A percentile compares a stretch with the other conserved stretches of the same genome.
Conservation (phyloP, 2,329 filamentous ascomycete genomes). For the Aspergillus novofumigatus region DNA sequence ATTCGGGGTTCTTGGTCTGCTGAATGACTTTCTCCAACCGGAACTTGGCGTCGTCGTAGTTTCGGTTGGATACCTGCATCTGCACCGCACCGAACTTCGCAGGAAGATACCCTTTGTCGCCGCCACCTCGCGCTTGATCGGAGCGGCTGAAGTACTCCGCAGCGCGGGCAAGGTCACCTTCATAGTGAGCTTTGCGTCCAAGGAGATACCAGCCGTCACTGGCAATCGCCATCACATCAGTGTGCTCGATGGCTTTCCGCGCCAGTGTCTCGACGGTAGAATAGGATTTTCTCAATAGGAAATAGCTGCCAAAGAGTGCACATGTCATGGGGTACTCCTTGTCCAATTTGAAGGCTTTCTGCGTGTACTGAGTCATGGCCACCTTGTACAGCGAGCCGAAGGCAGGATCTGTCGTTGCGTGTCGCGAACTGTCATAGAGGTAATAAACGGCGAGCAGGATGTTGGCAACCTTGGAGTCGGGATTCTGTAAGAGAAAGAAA, state of each 20-base stretch:
- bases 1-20: constrained; percentile 75
- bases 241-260: constrained; percentile 89
- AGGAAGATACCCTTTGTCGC: constrained; percentile 86
- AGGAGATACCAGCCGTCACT: constrained; percentile 97
- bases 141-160: constrained; percentile 84
- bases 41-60: constrained; percentile 88
- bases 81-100: constrained; percentile 94
- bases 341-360: constrained; percentile 89
- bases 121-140: constrained; percentile 84
- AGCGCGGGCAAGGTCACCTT: constrained; percentile 69
- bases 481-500: constrained; percentile 44
- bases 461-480: constrained; percentile 83
- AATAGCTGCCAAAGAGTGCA: constrained; percentile 85
- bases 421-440: constrained; percentile 77
- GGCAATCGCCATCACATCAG: constrained; percentile 92
- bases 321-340: constrained; percentile 87
- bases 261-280: constrained; percentile 79
- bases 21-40: constrained; percentile 91
- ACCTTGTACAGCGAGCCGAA: constrained; percentile 85
- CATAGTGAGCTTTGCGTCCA: constrained; percentile 84
- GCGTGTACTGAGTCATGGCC: constrained; percentile 90
- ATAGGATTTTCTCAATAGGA: constrained; percentile 76
- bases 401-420: constrained; percentile 75
- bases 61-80: constrained; percentile 76
- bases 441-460: constrained; percentile 88